Evolutionary conservation across 257 asterid species (phyloP), one percentile per base, ranked within the genome.

Genomic region (Cinchona pubescens): DNA sequence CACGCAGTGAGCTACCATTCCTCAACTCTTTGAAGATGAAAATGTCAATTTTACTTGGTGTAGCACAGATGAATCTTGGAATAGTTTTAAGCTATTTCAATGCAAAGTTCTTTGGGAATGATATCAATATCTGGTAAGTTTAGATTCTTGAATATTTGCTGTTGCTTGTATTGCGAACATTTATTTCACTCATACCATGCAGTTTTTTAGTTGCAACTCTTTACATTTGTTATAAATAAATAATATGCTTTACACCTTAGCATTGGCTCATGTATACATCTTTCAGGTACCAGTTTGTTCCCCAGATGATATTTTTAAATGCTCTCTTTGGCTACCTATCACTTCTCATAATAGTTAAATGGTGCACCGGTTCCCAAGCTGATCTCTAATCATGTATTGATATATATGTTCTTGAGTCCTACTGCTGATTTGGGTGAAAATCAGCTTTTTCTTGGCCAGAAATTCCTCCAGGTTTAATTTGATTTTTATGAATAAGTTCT

Each of bases 21-120:
- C 89, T 88, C 70, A 88, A 88, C 79, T 88, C 93, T 40, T 80
- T 88, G 87, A 88, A 88, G 85, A 86, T 88, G 93, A 88, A 88
- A 83, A 88, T 88, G 91, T 88, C 93, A 43, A 88, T 88, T 82
- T 79, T 88, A 72, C 81, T 88, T 74, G 93, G 93, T 29, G 86
- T 88, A 21, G 84, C 84, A 61, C 93, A 88, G 77, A 88, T 88
- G 93, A 88, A 88, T 79, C 90, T 88, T 25, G 93, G 93, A 80
- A 85, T 88, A 77, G 71, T 86, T 76, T 71, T 88, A 74, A 85
- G 93, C 83, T 86, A 88, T 74, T 86, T 73, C 79, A 88, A 88
- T 72, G 88, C 86, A 64, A 88, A 80, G 75, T 88, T 86, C 76
- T 88, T 88, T 29, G 59, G 69, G 64, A 88, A 83, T 71, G 82